Evolutionary conservation across 176 grass and related monocot species (phyloP).

Genomic region (Paspalum notatum): DNA sequence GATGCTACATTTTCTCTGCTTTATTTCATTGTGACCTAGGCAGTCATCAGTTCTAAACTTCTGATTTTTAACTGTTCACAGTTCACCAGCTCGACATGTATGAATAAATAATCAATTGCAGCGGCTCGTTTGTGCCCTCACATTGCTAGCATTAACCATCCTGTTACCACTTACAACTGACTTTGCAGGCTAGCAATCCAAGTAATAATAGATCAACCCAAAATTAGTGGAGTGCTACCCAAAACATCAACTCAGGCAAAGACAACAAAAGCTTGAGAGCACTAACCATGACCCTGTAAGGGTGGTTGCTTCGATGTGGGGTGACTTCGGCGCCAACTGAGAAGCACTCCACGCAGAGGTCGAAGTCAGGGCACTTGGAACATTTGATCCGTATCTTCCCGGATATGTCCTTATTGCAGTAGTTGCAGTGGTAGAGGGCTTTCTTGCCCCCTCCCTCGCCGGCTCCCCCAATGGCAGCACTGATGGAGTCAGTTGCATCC

Average conservation of each 20-base stretch:
- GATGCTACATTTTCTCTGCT: not conserved
- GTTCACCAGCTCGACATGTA: not conserved
- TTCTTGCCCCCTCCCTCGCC: conserved; percentile 88
- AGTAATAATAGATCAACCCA: not conserved
- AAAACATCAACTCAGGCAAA: not conserved
- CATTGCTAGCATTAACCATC: not conserved
- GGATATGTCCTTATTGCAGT: conserved; percentile 99
- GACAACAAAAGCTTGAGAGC: not conserved
- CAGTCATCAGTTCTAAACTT: not conserved
- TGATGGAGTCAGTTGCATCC: conserved; percentile 73
- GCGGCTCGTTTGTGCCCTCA: not conserved
- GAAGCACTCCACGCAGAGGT: conserved; percentile 97
- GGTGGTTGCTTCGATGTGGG: conserved; percentile 88
- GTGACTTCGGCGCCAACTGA: conserved; percentile 93
- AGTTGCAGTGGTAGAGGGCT: conserved; percentile 96
- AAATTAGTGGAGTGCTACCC: not conserved
- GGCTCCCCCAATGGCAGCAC: conserved; percentile 43
- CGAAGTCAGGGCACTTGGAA: conserved; percentile 95
- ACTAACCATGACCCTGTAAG: conserved; percentile 96
- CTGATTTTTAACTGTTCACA: not conserved
- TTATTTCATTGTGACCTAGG: not conserved
- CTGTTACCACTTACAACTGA: not conserved
- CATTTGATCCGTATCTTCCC: conserved; percentile 99
- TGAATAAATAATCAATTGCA: not conserved
- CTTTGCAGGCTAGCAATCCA: not conserved